Conservation (phyloP, 192 early-diverging fungal species). For the Mycoemilia scoparia region DNA sequence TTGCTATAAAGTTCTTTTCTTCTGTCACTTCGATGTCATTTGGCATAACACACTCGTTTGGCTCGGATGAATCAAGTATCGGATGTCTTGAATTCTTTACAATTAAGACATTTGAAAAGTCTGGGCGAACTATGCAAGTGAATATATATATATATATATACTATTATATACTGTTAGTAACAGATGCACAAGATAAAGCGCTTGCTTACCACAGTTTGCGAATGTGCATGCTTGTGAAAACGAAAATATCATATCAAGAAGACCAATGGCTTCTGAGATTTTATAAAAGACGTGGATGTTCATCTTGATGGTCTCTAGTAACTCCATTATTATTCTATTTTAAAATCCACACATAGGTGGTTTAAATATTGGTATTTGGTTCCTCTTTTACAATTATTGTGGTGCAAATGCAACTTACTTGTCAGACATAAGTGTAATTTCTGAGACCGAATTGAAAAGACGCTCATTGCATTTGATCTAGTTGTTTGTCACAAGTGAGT, state of each 20-base stretch:
- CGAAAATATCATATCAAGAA: conserved; percentile 58
- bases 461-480: conserved; percentile 64
- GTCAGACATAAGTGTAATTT: conserved; percentile 67
- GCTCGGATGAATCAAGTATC: conserved; percentile 35
- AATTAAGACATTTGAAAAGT: conserved; percentile 60
- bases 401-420: conserved; percentile 37
- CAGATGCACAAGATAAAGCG: background rate
- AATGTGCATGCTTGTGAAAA: conserved; percentile 53
- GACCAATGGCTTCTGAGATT: conserved; percentile 50
- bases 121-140: conserved; percentile 38
- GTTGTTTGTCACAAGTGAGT: too few relatives aligned
- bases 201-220: conserved; percentile 14
- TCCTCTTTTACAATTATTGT: background rate
- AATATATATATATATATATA: background rate
- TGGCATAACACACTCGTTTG: conserved; percentile 33
- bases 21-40: conserved; percentile 48
- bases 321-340: conserved; percentile 10
- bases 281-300: conserved; percentile 50
- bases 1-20: conserved; percentile 44
- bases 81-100: conserved; percentile 64
- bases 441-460: conserved; percentile 60
- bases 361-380: background rate
- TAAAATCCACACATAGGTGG: conserved; percentile 2
- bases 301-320: conserved; percentile 29
- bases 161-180: background rate